Evolutionary conservation across 495 filamentous ascomycete species (phyloP).

Genomic region (Annulohypoxylon bovei): DNA sequence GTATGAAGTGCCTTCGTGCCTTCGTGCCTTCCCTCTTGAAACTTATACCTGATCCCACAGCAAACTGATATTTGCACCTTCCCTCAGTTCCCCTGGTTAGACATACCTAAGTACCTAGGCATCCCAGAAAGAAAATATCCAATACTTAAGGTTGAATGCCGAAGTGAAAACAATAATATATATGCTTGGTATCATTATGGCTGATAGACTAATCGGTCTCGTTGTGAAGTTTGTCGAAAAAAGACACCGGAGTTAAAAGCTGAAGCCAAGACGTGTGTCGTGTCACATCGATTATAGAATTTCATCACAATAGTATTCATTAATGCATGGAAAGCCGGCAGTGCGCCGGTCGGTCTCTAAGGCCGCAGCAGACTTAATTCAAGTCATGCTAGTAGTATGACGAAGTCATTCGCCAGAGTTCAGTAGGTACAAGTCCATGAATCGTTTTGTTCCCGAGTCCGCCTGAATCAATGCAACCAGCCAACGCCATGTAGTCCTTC

Average conservation of each 20-base stretch:
- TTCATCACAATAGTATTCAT: constrained; percentile 39
- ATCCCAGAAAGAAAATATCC: too few species aligned
- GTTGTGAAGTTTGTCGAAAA: background rate
- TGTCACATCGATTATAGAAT: background rate
- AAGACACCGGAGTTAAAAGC: background rate
- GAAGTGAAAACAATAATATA: too few species aligned
- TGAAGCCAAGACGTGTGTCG: background rate
- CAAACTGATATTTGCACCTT: background rate
- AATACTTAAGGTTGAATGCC: too few species aligned
- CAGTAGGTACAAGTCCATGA: constrained; percentile 55
- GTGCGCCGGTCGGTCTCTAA: constrained; percentile 70
- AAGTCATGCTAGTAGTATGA: constrained; percentile 56
- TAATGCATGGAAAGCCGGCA: constrained; percentile 62
- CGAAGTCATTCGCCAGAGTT: constrained; percentile 51
- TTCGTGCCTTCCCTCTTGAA: background rate
- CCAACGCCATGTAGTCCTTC: constrained; percentile 46
- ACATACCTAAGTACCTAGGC: too few species aligned
- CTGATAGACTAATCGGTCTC: too few species aligned
- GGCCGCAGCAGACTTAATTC: constrained; percentile 65
- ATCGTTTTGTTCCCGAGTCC: constrained; percentile 52
- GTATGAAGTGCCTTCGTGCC: background rate
- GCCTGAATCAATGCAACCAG: constrained; percentile 48
- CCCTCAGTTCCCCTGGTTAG: background rate
- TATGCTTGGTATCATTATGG: too few species aligned
- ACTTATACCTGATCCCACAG: background rate